Base-by-base conservation (phyloP, 2,329 filamentous ascomycete genomes). In the Diaporthe longicolla region DNA sequence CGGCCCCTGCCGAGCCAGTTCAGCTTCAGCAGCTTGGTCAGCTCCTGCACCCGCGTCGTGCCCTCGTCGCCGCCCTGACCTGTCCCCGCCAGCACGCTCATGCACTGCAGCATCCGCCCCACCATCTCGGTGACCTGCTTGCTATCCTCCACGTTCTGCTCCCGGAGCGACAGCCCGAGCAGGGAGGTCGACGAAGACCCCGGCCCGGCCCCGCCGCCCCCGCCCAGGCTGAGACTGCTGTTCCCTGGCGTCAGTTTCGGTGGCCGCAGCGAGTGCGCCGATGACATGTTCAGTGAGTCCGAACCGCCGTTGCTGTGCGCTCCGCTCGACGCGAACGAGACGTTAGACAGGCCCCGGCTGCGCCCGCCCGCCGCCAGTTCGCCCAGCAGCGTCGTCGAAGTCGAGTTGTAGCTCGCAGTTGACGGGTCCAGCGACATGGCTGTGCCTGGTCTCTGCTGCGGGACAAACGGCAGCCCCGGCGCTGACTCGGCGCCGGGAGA, bases 1-100 rank as follows among this genome's bases (percentile, higher is more conserved):
- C 97, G 86, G 0, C 96, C 96, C 61, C 97, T 88, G 0, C 96
- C 96, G 1, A 99, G 88, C 97, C 97, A 99, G 82, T 99, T 99
- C 79, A 98, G 91, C 84, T 98, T 99, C 75, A 99, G 86, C 78
- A 97, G 92, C 80, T 94, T 93, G 73, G 93, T 95, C 76, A 99
- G 85, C 79, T 95, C 90, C 76, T 96, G 93, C 79, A 98, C 93
- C 83, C 93, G 94, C 73, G 89, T 89, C 80, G 96, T 94, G 1
- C 90, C 89, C 50, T 93, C 91, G 76, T 97, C 94, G 13, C 80
- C 57, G 69, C 77, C 77, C 55, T 76, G 77, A 59, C 80, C 81
- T 29, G 86, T 93, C 17, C 92, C 92, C 4, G 94, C 94, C 29
- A 99, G 87, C 10, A 99, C 95, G 81, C 93, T 96, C 83, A 98